phyloP scores from a whole-genome alignment of 805 yeast species.

The Schizosaccharomyces octosporus region DNA sequence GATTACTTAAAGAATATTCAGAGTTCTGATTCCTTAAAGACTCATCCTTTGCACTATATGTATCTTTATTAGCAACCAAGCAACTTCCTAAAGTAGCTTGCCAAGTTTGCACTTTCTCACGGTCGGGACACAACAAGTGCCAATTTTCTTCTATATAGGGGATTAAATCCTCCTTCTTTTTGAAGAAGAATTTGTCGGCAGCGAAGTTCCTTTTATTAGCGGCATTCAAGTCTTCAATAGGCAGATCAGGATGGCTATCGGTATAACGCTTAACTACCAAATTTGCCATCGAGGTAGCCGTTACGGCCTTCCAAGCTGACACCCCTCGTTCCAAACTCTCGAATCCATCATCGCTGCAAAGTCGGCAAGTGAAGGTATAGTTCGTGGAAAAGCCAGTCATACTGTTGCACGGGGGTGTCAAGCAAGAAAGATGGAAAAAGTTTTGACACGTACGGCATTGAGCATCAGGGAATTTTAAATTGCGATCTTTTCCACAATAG shows the following conservation, averaged over 20 bases:
- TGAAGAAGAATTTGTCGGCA: not conserved
- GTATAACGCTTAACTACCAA: not conserved
- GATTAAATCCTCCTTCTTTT: not conserved
- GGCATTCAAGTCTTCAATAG: not conserved
- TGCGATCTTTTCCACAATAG: not conserved
- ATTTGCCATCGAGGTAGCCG: conserved; percentile 1
- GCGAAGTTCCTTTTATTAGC: not conserved
- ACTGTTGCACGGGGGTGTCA: not conserved
- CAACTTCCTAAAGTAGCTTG: not conserved
- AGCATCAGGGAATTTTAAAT: not conserved
- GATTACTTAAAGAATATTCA: not conserved
- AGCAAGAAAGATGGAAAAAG: not conserved
- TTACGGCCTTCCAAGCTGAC: not conserved
- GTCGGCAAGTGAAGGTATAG: not conserved
- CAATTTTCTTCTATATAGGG: not conserved
- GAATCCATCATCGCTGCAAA: not conserved
- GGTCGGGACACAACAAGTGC: not conserved
- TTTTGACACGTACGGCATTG: not conserved
- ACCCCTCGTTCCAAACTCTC: not conserved
- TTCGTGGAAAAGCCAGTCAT: not conserved
- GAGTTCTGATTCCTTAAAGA: not conserved
- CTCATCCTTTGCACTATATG: not conserved
- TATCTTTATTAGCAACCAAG: not conserved
- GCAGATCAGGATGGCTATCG: not conserved
- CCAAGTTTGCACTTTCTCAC: conserved; percentile 1